Evolutionary conservation across 2,329 filamentous ascomycete species (phyloP).

Genomic region (Ceratocystis colombiana): DNA sequence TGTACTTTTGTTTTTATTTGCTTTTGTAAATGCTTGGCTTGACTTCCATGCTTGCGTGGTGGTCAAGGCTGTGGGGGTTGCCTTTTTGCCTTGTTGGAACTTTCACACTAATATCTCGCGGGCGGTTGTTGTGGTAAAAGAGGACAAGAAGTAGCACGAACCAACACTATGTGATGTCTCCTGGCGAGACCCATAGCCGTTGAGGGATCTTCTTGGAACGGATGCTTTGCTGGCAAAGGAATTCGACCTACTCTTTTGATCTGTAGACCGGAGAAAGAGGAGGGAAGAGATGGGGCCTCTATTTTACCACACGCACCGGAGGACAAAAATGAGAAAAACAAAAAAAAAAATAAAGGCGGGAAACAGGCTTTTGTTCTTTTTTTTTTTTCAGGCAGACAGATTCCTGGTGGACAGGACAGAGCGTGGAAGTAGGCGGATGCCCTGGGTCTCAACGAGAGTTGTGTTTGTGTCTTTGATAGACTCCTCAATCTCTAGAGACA

Average conservation of each 20-base stretch:
- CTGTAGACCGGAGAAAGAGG: slow-evolving; percentile 13
- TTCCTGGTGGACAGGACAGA: slow-evolving; percentile 6
- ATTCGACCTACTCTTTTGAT: slow-evolving; percentile 4
- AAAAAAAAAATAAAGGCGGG: slow-evolving; percentile 1
- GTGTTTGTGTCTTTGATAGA: neutral
- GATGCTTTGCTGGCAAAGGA: neutral
- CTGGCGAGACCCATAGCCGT: neutral
- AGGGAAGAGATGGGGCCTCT: neutral
- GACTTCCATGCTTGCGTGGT: neutral
- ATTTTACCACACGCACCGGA: slow-evolving; percentile 4
- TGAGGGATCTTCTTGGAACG: neutral
- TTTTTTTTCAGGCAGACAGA: slow-evolving; percentile 20
- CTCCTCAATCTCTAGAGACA: neutral
- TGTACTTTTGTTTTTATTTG: neutral
- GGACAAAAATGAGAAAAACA: neutral
- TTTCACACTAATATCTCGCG: slow-evolving; percentile 22
- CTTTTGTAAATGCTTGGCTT: slow-evolving; percentile 10
- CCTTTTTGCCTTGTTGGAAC: slow-evolving; percentile 18
- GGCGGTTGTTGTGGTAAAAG: slow-evolving; percentile 16
- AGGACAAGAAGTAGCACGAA: slow-evolving; percentile 10
- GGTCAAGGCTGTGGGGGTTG: neutral
- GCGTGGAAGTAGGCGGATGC: neutral
- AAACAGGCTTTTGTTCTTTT: slow-evolving; percentile 10
- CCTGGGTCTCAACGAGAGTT: neutral
- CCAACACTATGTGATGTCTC: neutral